Percentiles rank a stretch among this genome's conserved stretches.
Conservation (phyloP, 257 asterid species). For the Nicotiana tabacum region DNA sequence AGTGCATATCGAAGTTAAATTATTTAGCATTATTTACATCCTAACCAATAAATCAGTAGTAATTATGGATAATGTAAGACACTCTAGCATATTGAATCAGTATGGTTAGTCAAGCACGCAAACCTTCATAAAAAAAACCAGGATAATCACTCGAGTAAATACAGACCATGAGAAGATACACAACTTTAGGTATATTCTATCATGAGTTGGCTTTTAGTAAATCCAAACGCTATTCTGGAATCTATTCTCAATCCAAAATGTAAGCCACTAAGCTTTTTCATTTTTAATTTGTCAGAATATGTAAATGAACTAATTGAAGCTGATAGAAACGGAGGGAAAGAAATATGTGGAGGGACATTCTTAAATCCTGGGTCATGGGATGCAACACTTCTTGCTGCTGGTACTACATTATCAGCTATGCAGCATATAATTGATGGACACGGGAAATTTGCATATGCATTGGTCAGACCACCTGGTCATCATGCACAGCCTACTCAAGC, state of each 20-base stretch:
- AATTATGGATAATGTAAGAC: neutral
- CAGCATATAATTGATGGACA: constrained; percentile 53
- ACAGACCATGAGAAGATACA: neutral
- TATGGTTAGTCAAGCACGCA: neutral
- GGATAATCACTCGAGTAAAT: neutral
- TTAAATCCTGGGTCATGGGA: constrained; percentile 86
- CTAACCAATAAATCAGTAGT: neutral
- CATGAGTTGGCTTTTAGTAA: neutral
- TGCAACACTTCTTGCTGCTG: constrained; percentile 86
- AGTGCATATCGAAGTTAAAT: neutral
- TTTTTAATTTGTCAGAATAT: constrained; percentile 44
- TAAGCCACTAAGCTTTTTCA: neutral
- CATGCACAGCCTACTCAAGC: constrained; percentile 91
- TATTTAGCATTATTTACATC: neutral
- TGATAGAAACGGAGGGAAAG: constrained; percentile 42
- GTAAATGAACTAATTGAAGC: constrained; percentile 72
- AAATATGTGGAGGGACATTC: constrained; percentile 65
- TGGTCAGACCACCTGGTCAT: constrained; percentile 96
- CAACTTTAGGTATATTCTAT: neutral
- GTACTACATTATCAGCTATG: constrained; percentile 84
- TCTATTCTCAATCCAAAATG: neutral
- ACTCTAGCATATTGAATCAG: neutral
- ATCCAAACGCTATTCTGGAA: neutral
- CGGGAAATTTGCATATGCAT: constrained; percentile 55
- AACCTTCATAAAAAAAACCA: neutral